Evolutionary conservation across 73 alveolate species (phyloP).

Genomic region (Paramecium octaurelia): DNA sequence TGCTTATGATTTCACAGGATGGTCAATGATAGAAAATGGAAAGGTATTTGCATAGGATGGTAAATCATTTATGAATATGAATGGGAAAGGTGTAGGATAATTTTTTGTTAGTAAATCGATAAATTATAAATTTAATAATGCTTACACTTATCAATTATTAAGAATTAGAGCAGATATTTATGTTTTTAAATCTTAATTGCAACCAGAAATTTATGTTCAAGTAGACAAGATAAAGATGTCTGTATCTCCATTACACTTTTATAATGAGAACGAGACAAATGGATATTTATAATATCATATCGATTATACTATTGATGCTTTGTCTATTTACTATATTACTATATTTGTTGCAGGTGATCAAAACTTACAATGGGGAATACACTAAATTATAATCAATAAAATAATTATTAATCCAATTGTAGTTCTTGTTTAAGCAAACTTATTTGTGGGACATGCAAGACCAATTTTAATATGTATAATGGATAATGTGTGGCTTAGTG

Average conservation of each 20-base stretch:
- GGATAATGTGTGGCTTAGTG: neutral
- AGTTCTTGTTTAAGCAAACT: neutral
- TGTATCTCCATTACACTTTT: neutral
- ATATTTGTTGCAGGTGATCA: neutral
- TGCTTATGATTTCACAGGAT: neutral
- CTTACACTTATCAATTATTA: neutral
- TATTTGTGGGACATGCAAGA: neutral
- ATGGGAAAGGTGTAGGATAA: neutral
- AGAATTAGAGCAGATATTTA: neutral
- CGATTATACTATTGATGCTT: neutral
- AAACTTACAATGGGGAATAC: neutral
- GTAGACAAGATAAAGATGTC: neutral
- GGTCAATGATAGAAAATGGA: neutral
- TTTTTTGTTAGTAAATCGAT: neutral
- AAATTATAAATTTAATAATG: neutral
- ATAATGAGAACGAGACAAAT: neutral
- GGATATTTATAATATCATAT: neutral
- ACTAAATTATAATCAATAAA: neutral
- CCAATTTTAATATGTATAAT: neutral
- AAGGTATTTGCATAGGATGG: neutral
- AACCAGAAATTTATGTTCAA: neutral
- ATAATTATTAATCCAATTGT: neutral
- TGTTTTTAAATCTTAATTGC: neutral
- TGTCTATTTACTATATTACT: neutral
- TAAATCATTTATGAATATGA: neutral